Percentiles rank a stretch among this genome's conserved stretches.
Conservation (phyloP, 768 basidiomycete species). For the Leucocoprinus leucothites region DNA sequence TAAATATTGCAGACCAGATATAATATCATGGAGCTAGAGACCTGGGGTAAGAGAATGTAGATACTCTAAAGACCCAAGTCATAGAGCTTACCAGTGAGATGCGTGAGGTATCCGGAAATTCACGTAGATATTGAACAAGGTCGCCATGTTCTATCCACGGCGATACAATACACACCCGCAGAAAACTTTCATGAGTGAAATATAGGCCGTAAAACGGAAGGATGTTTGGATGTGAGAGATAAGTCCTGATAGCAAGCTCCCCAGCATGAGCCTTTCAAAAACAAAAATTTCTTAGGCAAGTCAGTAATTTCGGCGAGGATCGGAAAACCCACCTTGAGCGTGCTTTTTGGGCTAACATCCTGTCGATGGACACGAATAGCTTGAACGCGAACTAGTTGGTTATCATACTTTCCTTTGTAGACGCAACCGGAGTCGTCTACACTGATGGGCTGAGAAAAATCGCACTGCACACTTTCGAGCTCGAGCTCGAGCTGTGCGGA, state of each 20-base stretch:
- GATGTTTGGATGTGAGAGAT: conserved; percentile 31
- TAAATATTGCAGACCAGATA: background rate
- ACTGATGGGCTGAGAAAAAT: background rate
- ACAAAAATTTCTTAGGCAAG: too few relatives aligned
- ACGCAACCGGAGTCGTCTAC: background rate
- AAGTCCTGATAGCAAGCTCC: conserved; percentile 31
- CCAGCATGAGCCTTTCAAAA: background rate
- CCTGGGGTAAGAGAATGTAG: too few relatives aligned
- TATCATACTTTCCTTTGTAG: background rate
- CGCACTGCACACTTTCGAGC: background rate
- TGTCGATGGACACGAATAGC: conserved; percentile 3
- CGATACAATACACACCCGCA: conserved; percentile 16
- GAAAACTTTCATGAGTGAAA: background rate
- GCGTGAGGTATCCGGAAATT: conserved; percentile 9
- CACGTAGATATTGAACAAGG: conserved; percentile 14
- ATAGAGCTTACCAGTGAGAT: conserved; percentile 13
- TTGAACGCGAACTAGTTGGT: background rate
- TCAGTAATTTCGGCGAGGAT: too few relatives aligned
- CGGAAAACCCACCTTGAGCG: background rate
- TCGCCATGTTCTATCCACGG: conserved; percentile 21
- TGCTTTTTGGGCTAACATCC: too few relatives aligned
- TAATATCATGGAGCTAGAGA: background rate
- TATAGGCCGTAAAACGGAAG: conserved; percentile 32
- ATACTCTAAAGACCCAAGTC: too few relatives aligned
- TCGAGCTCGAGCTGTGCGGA: background rate